Percentiles rank a stretch among this genome's conserved stretches.
phyloP scores from a whole-genome alignment of 2,329 filamentous ascomycete species.

The Juglanconis oblonga region DNA sequence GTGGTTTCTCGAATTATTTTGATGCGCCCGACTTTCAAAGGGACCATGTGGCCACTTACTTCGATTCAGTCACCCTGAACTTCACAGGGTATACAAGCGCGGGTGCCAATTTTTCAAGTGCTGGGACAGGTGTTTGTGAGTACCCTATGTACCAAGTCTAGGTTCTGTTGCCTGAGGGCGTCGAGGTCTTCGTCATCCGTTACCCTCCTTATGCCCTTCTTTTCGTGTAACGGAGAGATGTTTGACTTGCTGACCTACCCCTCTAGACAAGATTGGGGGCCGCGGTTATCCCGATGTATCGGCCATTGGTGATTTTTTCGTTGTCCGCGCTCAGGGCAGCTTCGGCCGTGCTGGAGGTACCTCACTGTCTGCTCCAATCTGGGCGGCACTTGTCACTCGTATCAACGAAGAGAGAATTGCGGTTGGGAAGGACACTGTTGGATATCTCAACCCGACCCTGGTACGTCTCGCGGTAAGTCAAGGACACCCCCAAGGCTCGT shows the following conservation, averaged over 20 bases:
- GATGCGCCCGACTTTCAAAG: constrained; percentile 28
- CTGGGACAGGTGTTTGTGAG: constrained; percentile 30
- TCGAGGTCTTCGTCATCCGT: neutral
- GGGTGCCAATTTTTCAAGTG: constrained; percentile 32
- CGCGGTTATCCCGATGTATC: constrained; percentile 48
- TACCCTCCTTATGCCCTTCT: too few relatives aligned
- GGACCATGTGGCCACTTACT: constrained; percentile 22
- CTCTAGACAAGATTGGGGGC: constrained; percentile 45
- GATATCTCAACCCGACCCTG: constrained; percentile 30
- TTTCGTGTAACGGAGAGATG: neutral
- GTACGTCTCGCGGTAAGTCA: neutral
- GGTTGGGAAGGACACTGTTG: constrained; percentile 38
- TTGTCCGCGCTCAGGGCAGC: constrained; percentile 19
- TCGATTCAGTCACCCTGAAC: constrained; percentile 22
- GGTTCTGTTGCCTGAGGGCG: neutral
- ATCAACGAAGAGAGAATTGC: constrained; percentile 61
- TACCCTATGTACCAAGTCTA: neutral
- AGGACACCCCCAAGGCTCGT: too few relatives aligned
- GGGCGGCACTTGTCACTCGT: constrained; percentile 56
- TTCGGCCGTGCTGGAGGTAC: constrained; percentile 39
- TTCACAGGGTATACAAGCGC: constrained; percentile 31
- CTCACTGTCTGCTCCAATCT: constrained; percentile 55
- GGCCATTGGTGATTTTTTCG: constrained; percentile 37
- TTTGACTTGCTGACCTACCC: constrained; percentile 30
- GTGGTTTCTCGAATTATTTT: constrained; percentile 33